phyloP scores from a whole-genome alignment of 1,284 basidiomycete genomes.

The Takashimella tepidaria region DNA sequence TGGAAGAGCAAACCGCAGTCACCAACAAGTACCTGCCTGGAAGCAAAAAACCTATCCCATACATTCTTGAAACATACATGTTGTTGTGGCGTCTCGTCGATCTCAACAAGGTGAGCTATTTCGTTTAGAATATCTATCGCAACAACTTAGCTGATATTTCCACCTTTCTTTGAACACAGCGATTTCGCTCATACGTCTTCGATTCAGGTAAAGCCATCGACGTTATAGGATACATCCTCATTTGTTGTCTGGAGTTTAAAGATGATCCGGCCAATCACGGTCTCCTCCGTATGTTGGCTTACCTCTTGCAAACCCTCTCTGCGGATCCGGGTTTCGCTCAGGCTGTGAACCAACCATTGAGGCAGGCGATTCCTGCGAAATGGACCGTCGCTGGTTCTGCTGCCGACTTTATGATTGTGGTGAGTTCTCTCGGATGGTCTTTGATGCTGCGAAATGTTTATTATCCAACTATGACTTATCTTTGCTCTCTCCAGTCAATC shows the following conservation, averaged over 20 bases:
- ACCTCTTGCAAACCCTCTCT: slow-evolving; percentile 85
- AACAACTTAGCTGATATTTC: too few species aligned
- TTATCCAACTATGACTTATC: too few species aligned
- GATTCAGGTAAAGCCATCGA: slow-evolving; percentile 73
- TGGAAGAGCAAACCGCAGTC: slow-evolving; percentile 68
- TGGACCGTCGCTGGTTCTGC: slow-evolving; percentile 68
- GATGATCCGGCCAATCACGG: slow-evolving; percentile 93
- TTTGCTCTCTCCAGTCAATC: slow-evolving; percentile 60
- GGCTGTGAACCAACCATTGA: slow-evolving; percentile 56
- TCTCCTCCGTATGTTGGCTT: slow-evolving; percentile 79
- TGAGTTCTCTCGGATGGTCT: slow-evolving; percentile 45
- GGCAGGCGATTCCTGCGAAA: slow-evolving; percentile 63
- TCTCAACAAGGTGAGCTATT: slow-evolving; percentile 75
- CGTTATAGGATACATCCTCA: slow-evolving; percentile 68
- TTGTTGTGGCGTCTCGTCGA: slow-evolving; percentile 88
- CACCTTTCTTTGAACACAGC: slow-evolving; percentile 57
- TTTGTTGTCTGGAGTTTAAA: slow-evolving; percentile 76
- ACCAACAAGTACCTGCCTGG: slow-evolving; percentile 73
- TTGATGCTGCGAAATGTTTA: not conserved
- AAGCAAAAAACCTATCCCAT: slow-evolving; percentile 69
- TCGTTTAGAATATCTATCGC: too few species aligned
- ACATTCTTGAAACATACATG: slow-evolving; percentile 75
- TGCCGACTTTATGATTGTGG: slow-evolving; percentile 81
- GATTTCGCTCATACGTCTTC: slow-evolving; percentile 74
- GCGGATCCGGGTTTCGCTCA: slow-evolving; percentile 71